Percentiles rank a stretch among this genome's conserved stretches.
phyloP scores from a whole-genome alignment of 306 rosid species.

The Glycine soja region DNA sequence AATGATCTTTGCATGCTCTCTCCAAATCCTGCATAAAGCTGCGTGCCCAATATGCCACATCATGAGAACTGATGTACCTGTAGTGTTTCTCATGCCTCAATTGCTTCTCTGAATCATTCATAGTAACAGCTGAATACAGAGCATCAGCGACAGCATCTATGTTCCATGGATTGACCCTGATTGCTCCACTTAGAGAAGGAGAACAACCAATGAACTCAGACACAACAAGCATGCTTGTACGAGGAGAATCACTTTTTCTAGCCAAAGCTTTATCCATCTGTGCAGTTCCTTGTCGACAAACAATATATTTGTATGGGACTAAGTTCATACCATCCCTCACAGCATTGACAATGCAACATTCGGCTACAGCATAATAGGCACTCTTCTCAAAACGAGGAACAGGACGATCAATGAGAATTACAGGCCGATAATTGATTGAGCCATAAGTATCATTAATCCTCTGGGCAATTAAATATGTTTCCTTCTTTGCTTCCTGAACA shows the following conservation, averaged over 20 bases:
- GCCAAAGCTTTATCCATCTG: constrained; percentile 60
- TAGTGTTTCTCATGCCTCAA: constrained; percentile 81
- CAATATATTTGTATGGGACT: constrained; percentile 83
- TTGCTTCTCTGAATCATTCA: constrained; percentile 65
- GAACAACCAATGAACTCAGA: constrained; percentile 91
- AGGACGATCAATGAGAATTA: constrained; percentile 71
- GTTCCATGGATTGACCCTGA: constrained; percentile 90
- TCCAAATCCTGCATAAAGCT: constrained; percentile 81
- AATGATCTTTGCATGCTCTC: constrained; percentile 80
- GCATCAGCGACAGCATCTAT: constrained; percentile 78
- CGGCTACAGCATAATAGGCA: constrained; percentile 80
- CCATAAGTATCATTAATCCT: constrained; percentile 73
- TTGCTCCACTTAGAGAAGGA: constrained; percentile 87
- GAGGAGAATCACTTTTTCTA: constrained; percentile 54
- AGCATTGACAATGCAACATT: constrained; percentile 85
- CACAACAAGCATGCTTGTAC: constrained; percentile 76
- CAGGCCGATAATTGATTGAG: constrained; percentile 61
- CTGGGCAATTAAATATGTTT: constrained; percentile 59
- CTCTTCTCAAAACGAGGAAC: constrained; percentile 81
- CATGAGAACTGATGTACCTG: constrained; percentile 78
- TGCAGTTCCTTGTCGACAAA: constrained; percentile 74
- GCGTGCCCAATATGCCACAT: constrained; percentile 83
- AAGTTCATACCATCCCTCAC: constrained; percentile 88
- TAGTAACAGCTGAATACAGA: constrained; percentile 68
- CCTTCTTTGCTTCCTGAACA: constrained; percentile 72